phyloP scores from a whole-genome alignment of 2,329 filamentous ascomycete genomes.

The Cercospora berteroae region DNA sequence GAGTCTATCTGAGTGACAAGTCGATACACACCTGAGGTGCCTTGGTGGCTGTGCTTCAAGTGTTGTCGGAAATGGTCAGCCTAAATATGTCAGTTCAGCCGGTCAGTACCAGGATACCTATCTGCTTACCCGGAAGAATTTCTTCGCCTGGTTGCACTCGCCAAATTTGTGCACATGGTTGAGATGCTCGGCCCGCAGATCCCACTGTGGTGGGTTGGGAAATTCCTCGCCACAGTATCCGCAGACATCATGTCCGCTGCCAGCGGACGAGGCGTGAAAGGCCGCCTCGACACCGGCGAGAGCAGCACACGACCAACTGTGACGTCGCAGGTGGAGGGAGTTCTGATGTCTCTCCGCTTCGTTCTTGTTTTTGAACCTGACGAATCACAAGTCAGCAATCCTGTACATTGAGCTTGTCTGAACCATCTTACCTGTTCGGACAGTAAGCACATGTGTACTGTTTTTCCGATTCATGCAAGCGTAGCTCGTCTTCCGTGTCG shows the following conservation, averaged over 20 bases:
- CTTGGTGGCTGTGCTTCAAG: constrained; percentile 67
- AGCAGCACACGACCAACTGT: constrained; percentile 96
- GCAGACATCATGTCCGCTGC: constrained; percentile 70
- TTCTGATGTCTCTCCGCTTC: constrained; percentile 96
- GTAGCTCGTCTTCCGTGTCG: constrained; percentile 76
- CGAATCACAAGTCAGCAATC: constrained; percentile 2
- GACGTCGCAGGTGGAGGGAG: constrained; percentile 83
- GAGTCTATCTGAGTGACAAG: background rate
- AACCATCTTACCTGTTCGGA: constrained; percentile 61
- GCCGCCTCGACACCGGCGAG: constrained; percentile 71
- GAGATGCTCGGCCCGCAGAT: constrained; percentile 78
- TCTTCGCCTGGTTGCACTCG: constrained; percentile 97
- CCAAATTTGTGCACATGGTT: constrained; percentile 93
- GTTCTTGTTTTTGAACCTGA: constrained; percentile 91
- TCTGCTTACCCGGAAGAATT: constrained; percentile 71
- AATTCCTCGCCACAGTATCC: constrained; percentile 97
- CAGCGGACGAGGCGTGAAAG: constrained; percentile 73
- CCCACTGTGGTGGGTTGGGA: constrained; percentile 82
- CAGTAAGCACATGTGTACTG: constrained; percentile 93
- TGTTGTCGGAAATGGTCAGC: constrained; percentile 98
- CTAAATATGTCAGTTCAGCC: constrained; percentile 9
- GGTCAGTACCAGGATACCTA: background rate
- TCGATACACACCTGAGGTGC: constrained; percentile 14
- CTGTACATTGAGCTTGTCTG: background rate
- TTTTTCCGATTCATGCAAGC: constrained; percentile 86